Conservation (phyloP, 108 stramenopile genomes). For the Heterococcus sp. region DNA sequence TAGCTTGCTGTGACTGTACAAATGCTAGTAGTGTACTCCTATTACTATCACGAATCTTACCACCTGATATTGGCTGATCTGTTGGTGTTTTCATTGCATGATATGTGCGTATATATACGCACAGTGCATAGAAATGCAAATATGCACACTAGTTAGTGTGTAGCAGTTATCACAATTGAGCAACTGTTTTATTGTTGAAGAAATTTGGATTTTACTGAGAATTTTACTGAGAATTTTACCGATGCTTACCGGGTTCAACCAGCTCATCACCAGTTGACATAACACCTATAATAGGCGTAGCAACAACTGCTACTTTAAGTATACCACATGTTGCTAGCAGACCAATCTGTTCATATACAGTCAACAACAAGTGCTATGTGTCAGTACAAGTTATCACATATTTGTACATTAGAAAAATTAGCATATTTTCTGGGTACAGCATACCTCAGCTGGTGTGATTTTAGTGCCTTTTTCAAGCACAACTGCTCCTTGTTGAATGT, state of each 20-base stretch:
- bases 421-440: background rate
- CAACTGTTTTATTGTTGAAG: no score
- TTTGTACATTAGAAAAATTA: background rate
- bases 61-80: background rate
- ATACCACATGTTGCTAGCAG: constrained; percentile 47
- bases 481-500: constrained; percentile 24
- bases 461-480: constrained; percentile 16
- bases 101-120: background rate
- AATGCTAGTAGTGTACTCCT: constrained; percentile 72
- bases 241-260: constrained; percentile 25
- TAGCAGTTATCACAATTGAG: no score
- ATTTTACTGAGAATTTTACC: no score
- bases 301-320: constrained; percentile 1
- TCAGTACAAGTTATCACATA: background rate
- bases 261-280: constrained; percentile 81
- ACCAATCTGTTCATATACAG: constrained; percentile 18
- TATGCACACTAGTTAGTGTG: background rate
- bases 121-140: background rate
- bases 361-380: background rate
- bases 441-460: constrained; percentile 33
- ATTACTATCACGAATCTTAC: constrained; percentile 81
- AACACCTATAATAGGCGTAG: constrained; percentile 52
- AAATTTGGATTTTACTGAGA: no score
- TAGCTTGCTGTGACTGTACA: background rate
- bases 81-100: background rate